Evolutionary conservation across 1,284 basidiomycete species (phyloP).

Genomic region (Neolentinus lepideus): DNA sequence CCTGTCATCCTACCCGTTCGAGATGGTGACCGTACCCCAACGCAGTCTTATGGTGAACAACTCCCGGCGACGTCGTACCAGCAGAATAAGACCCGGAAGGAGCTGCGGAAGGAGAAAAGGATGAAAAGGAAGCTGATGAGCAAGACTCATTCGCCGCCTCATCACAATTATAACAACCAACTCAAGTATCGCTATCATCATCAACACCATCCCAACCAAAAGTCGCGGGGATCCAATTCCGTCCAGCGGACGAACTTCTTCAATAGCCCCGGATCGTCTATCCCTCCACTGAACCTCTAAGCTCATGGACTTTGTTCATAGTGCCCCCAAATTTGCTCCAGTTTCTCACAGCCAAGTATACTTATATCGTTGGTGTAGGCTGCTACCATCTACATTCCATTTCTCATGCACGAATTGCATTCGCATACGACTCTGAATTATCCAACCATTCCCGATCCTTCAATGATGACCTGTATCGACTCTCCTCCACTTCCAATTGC

Average conservation of each 20-base stretch:
- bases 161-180: slow-evolving; percentile 27
- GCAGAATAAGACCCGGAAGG: slow-evolving; percentile 22
- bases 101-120: slow-evolving; percentile 55
- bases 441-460: not conserved
- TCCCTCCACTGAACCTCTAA: not conserved
- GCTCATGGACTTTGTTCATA: not conserved
- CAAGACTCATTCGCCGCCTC: slow-evolving; percentile 30
- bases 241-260: slow-evolving; percentile 51
- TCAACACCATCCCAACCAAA: slow-evolving; percentile 65
- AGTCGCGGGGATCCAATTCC: slow-evolving; percentile 49
- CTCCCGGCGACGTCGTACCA: slow-evolving; percentile 13
- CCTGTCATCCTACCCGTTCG: slow-evolving; percentile 47
- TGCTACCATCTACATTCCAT: not conserved
- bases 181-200: slow-evolving; percentile 32
- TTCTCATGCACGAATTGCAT: not conserved
- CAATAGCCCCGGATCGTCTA: slow-evolving; percentile 1
- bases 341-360: not conserved
- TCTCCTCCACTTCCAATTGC: not conserved
- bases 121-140: slow-evolving; percentile 47
- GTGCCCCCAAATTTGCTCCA: not conserved
- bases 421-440: not conserved
- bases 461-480: not conserved
- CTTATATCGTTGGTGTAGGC: not conserved
- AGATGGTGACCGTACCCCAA: slow-evolving; percentile 51
- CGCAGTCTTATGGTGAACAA: slow-evolving; percentile 11